These are phyloP conservation scores for Suillus fuscotomentosus DNA, from an alignment of 768 basidiomycete species.

Conservation along the genomic window DNA sequence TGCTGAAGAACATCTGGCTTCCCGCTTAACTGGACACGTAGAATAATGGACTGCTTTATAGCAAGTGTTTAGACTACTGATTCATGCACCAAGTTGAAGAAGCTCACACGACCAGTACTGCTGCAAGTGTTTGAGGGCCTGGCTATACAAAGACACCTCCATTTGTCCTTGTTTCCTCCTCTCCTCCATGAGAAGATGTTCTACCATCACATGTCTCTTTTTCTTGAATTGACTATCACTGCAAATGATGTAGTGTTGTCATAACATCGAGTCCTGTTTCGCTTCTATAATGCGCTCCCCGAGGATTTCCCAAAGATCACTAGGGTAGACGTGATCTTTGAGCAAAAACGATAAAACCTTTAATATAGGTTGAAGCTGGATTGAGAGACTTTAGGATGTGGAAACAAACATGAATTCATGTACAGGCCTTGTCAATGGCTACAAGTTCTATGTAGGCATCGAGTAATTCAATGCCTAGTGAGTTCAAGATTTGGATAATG, in stretches of 20 bases:
- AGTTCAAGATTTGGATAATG: not conserved
- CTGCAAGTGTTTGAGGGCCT: not conserved
- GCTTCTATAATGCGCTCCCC: not conserved
- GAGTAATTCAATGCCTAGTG: not conserved
- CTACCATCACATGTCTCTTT: not conserved
- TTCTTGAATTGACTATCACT: too few relatives aligned
- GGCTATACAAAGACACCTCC: not conserved
- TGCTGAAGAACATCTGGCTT: too few relatives aligned
- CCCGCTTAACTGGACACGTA: too few relatives aligned
- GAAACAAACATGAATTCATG: not conserved
- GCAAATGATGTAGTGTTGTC: too few relatives aligned
- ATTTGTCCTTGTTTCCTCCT: not conserved
- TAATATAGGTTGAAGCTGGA: not conserved
- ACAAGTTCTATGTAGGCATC: not conserved
- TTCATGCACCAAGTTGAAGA: too few relatives aligned
- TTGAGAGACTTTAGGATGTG: not conserved
- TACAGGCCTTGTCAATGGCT: not conserved
- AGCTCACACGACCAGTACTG: not conserved
- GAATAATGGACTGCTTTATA: too few relatives aligned
- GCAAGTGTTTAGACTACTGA: too few relatives aligned
- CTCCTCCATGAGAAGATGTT: not conserved
- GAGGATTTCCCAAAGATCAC: not conserved
- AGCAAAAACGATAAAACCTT: not conserved
- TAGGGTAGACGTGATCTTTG: not conserved
- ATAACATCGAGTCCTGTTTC: not conserved